Evolutionary conservation across 2,329 filamentous ascomycete species (phyloP).

Genomic region (Stagonosporopsis chrysanthemi): DNA sequence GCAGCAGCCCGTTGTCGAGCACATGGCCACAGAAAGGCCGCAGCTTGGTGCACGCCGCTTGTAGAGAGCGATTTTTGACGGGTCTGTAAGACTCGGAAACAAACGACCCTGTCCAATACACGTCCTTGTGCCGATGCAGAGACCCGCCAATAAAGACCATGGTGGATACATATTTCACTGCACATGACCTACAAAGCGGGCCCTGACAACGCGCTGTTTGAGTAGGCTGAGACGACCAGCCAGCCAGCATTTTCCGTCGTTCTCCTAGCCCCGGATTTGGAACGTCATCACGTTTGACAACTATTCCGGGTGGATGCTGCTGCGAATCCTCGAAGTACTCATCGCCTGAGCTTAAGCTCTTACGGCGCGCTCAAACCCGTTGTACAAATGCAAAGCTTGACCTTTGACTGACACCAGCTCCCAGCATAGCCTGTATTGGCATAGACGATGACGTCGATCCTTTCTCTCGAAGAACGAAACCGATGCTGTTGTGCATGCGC

Average conservation of each 20-base stretch:
- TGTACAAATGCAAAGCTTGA: constrained; percentile 12
- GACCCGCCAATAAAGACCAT: constrained; percentile 32
- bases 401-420: neutral
- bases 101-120: constrained; percentile 15
- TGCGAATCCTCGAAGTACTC: constrained; percentile 11
- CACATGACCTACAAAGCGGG: constrained; percentile 41
- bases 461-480: constrained; percentile 26
- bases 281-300: constrained; percentile 37
- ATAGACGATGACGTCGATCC: constrained; percentile 24
- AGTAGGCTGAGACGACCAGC: constrained; percentile 19
- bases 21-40: constrained; percentile 5
- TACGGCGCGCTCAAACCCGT: constrained; percentile 5
- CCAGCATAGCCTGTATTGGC: neutral
- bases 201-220: constrained; percentile 32
- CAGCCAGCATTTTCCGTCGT: constrained; percentile 31
- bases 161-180: constrained; percentile 24
- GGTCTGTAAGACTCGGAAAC: constrained; percentile 18
- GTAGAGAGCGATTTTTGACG: constrained; percentile 10
- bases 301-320: constrained; percentile 5
- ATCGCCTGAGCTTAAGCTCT: constrained; percentile 9
- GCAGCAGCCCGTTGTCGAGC: constrained; percentile 1
- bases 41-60: constrained; percentile 3
- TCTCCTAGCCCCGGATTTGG: constrained; percentile 24
- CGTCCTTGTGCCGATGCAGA: constrained; percentile 34
- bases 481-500: constrained; percentile 22